Evolutionary conservation across 495 filamentous ascomycete species (phyloP).

Genomic region (Rusavskia elegans): DNA sequence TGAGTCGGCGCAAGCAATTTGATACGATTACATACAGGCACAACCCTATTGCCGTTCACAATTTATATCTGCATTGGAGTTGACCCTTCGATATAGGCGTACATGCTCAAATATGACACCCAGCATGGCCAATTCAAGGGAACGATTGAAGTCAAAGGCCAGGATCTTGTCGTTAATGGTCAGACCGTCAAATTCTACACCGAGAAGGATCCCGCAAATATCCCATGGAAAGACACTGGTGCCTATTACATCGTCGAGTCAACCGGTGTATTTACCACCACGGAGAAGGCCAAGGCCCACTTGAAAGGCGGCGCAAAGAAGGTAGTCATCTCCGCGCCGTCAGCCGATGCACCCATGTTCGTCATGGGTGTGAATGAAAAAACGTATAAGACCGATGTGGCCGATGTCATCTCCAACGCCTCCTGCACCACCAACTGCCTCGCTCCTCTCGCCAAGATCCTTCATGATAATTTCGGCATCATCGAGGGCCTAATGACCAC

Average conservation of each 20-base stretch:
- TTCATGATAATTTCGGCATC: conserved; percentile 94
- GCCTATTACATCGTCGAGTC: conserved; percentile 97
- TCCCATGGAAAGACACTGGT: conserved; percentile 81
- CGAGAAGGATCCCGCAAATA: conserved; percentile 77
- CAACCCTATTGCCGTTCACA: background rate
- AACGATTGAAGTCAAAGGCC: conserved; percentile 53
- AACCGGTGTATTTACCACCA: conserved; percentile 98
- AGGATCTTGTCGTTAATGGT: conserved; percentile 79
- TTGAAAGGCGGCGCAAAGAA: conserved; percentile 99
- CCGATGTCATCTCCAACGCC: conserved; percentile 88
- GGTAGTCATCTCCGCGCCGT: conserved; percentile 98
- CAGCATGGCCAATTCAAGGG: conserved; percentile 96
- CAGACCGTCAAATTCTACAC: conserved; percentile 93
- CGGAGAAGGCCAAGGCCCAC: conserved; percentile 85
- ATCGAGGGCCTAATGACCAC: conserved; percentile 99
- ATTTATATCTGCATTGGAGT: background rate
- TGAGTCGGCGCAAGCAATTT: conserved; percentile 33
- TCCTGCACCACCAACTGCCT: conserved; percentile 99
- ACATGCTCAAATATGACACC: conserved; percentile 99
- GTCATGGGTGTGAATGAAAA: conserved; percentile 98
- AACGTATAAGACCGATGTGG: conserved; percentile 69
- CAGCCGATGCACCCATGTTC: conserved; percentile 98
- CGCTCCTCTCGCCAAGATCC: conserved; percentile 95
- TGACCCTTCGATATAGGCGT: conserved; percentile 43
- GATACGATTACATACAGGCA: too few species aligned